Base-by-base conservation (phyloP, 2,329 filamentous ascomycete genomes). In the Sphaerulina vaccinii region DNA sequence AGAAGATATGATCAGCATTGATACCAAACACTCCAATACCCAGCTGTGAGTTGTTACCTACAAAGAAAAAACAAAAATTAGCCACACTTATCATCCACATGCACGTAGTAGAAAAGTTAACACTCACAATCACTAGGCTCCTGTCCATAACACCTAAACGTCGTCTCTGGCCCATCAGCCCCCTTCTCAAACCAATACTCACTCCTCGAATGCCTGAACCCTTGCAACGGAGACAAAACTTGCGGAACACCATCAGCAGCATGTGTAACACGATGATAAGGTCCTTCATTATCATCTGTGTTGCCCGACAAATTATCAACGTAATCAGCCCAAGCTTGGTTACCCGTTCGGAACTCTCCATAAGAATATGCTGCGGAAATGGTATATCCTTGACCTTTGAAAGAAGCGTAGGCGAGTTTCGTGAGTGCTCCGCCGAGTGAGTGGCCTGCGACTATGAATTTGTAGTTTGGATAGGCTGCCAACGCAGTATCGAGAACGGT, bases 1-100 rank as follows among this genome's bases (percentile, higher is more conserved):
- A 54, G 35, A 49, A 55, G 13, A 55, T 37, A 41, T 55, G 53
- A 8, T 49, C 53, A 36, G 33, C 9, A 49, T 55, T 55, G 27
- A 55, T 50, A 19, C 54, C 54, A 19, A 21, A 6, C 11, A 56
- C 45, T 10, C 54, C 49, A 35, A 52, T 43, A 1, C 15, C 54
- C 9, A 55, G 4, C 10, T 51, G 51, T 15, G 49, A 49, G 18
- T 55, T 45, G 38, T 52, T 52, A 36, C 54, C 45, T 52, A 23
- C 19, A 13, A n/a, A n/a, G n/a, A 2, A n/a, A n/a, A n/a, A n/a
- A n/a, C 19, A 24, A 7, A 23, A 21, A 15, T 45, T n/a, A 51
- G 41, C 8, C 3, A 19, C 43, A 36, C 27, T 5, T 18, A n/a
- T 33, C 19, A 16, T 37, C 32, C 11, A 37, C 19, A 13, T 3